A percentile compares a stretch with the other conserved stretches of the same genome.
These are phyloP conservation scores for Aspergillus unguis DNA, from an alignment of 2,329 filamentous ascomycete species.

Conservation along the genomic window DNA sequence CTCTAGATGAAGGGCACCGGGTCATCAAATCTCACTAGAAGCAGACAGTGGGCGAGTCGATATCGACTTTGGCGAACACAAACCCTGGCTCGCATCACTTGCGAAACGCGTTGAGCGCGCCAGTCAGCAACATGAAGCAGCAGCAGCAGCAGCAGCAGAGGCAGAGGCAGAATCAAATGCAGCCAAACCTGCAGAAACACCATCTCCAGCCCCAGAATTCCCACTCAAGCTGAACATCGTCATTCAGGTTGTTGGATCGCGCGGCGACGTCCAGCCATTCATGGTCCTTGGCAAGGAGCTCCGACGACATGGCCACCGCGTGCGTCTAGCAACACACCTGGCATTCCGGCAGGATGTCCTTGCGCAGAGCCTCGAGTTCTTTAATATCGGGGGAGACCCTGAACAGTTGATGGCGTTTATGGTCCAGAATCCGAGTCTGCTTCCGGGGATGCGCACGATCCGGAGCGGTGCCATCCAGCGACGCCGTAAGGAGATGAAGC, in stretches of 20 bases:
- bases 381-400: slow-evolving; percentile 69
- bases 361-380: slow-evolving; percentile 70
- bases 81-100: no score
- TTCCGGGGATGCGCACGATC: slow-evolving; percentile 75
- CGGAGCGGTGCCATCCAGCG: slow-evolving; percentile 72
- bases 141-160: no score
- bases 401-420: slow-evolving; percentile 79
- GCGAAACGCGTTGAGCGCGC: no score
- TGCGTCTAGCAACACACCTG: slow-evolving; percentile 68
- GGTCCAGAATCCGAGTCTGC: slow-evolving; percentile 82
- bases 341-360: slow-evolving; percentile 66
- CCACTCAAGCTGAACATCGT: slow-evolving; percentile 54
- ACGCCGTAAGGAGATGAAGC: slow-evolving; percentile 68
- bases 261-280: slow-evolving; percentile 74
- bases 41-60: no score
- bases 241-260: slow-evolving; percentile 69
- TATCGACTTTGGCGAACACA: no score
- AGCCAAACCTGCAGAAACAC: no score
- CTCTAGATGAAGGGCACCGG: no score
- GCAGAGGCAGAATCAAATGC: no score
- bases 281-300: slow-evolving; percentile 65
- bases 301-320: slow-evolving; percentile 65
- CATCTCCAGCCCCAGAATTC: no score
- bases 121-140: no score
- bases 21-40: no score